Percentiles rank a stretch among this genome's conserved stretches.
Conservation (phyloP, 2,329 filamentous ascomycete species). For the Grosmannia clavigera region DNA sequence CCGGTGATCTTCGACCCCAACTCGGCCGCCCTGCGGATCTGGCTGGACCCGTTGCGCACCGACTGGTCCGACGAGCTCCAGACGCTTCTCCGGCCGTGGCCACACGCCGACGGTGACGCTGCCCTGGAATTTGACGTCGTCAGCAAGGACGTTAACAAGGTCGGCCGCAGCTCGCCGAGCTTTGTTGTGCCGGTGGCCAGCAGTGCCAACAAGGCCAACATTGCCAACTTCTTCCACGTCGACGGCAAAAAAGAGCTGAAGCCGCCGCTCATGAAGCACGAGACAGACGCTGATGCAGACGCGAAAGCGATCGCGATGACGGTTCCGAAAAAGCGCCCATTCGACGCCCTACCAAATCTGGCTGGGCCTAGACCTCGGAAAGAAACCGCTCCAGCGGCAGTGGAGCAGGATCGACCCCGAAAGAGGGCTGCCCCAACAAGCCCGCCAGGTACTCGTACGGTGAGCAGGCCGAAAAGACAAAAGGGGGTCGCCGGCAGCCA, state of each 20-base stretch:
- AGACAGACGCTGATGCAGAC: background rate
- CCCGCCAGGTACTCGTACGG: background rate
- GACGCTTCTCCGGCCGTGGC: constrained; percentile 54
- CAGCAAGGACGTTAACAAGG: constrained; percentile 80
- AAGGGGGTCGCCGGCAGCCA: background rate
- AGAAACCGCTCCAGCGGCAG: background rate
- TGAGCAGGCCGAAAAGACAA: background rate
- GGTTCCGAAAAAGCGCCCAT: background rate
- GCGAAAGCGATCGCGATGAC: background rate
- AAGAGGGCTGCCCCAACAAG: background rate
- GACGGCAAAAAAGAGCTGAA: constrained; percentile 19
- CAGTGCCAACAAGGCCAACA: constrained; percentile 82
- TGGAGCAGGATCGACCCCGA: background rate
- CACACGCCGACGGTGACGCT: constrained; percentile 36
- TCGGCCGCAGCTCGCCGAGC: constrained; percentile 75
- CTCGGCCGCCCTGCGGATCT: constrained; percentile 55
- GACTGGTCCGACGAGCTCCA: constrained; percentile 75
- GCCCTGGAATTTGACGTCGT: constrained; percentile 73
- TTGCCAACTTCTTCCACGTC: constrained; percentile 79
- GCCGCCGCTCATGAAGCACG: background rate
- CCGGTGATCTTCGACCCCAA: constrained; percentile 77
- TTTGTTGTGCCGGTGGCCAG: constrained; percentile 78
- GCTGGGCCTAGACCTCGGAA: background rate
- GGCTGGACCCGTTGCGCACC: constrained; percentile 62
- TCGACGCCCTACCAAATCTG: background rate